Base-by-base conservation (phyloP, 1,284 basidiomycete species). In the Sphagnurus paluster region DNA sequence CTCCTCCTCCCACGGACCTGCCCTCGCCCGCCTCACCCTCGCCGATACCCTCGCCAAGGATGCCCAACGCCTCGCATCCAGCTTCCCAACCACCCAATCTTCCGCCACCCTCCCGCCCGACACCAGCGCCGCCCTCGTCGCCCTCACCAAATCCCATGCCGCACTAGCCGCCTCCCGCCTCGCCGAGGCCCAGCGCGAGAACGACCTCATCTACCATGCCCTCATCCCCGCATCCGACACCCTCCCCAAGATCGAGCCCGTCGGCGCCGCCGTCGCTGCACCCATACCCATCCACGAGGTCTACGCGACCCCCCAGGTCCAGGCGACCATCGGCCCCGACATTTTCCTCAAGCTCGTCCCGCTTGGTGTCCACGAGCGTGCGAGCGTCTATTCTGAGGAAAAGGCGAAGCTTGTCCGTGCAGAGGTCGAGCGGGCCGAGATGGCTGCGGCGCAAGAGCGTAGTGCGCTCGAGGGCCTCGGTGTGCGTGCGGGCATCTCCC, bases 131-230 rank as follows among this genome's bases (percentile, higher is more conserved):
- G 81, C 89, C 19, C 76, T 98, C 28, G 68, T 78, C 16, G 93
- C 95, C 47, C 82, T 95, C 37, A 85, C 87, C 17, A 95, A 95
- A 63, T 79, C 87, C 0, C 93, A 96, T 53, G 72, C 87, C 5
- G 80, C 88, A 1, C 69, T 94, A 21, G 87, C 89, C 56, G 73
- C 79, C 0, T 93, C 96, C 55, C 82, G 82, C 46, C 87, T 85
- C 62, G 75, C 69, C 41, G 85, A 90, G 46, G 90, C 90, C 0
- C 79, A 84, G 46, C 84, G 88, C 48, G 94, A 98, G 70, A 99
- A 99, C 65, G 96, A 99, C 61, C 79, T 99, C 37, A 97, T 99
- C 56, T 99, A 99, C 71, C 95, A 99, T 63, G 93, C 93, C n/a
- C 80, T 96, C 45, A 70, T 95, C 0, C 93, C 94, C 0, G 74